Conservation (phyloP, 108 stramenopile species). For the Cyclotella atomus region DNA sequence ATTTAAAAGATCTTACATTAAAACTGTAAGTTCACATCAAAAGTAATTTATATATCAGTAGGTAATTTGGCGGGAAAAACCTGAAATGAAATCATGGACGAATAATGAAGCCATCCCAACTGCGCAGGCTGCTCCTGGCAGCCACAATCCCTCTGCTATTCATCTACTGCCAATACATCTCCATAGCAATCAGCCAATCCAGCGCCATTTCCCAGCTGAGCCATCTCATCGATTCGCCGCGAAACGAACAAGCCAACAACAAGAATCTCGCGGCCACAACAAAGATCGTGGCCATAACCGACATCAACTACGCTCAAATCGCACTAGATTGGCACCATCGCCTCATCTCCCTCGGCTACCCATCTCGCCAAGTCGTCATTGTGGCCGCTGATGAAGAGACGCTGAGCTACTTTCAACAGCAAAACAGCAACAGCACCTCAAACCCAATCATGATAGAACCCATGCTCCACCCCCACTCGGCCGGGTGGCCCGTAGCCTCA, state of each 20-base stretch:
- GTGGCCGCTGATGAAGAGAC: slow-evolving; percentile 24
- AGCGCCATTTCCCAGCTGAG: neutral
- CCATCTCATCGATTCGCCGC: neutral
- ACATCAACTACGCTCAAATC: slow-evolving; percentile 21
- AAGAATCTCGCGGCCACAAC: neutral
- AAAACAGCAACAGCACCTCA: too few relatives aligned
- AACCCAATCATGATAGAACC: slow-evolving; percentile 6
- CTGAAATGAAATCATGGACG: too few relatives aligned
- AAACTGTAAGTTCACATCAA: too few relatives aligned
- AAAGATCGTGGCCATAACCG: slow-evolving; percentile 20
- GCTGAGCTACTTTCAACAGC: neutral
- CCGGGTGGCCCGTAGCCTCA: slow-evolving; percentile 16
- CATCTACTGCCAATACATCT: neutral
- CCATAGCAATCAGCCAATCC: neutral
- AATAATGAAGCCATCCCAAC: too few relatives aligned
- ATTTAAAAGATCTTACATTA: too few relatives aligned
- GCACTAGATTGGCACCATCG: slow-evolving; percentile 9
- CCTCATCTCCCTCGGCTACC: slow-evolving; percentile 8
- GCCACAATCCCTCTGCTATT: neutral
- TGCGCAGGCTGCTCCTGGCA: neutral
- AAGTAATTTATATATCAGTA: too few relatives aligned
- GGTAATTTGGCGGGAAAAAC: too few relatives aligned
- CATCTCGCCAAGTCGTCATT: slow-evolving; percentile 5
- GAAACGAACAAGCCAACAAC: neutral
- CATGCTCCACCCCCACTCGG: slow-evolving; percentile 13